These are phyloP conservation scores for Talaromyces stipitatus DNA, from an alignment of 495 filamentous ascomycete genomes.

Conservation along the genomic window DNA sequence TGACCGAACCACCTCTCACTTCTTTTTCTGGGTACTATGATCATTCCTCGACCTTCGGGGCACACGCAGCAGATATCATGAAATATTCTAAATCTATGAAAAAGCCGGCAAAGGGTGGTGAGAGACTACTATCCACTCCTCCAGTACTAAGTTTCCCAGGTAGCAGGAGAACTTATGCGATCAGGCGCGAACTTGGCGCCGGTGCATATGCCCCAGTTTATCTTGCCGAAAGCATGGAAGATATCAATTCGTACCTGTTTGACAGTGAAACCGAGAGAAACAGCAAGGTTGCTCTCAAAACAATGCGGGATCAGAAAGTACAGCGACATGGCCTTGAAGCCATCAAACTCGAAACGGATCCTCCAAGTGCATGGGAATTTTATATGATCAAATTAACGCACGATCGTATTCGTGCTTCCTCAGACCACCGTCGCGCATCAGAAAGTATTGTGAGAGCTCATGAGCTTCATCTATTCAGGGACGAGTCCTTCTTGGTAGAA, in stretches of 20 bases:
- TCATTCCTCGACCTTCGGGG: slow-evolving; percentile 47
- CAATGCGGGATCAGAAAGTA: neutral
- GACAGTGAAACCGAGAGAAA: slow-evolving; percentile 27
- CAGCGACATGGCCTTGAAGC: slow-evolving; percentile 61
- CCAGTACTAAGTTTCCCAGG: slow-evolving; percentile 63
- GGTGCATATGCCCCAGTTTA: slow-evolving; percentile 95
- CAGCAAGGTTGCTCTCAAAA: slow-evolving; percentile 8
- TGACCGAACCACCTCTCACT: slow-evolving; percentile 60
- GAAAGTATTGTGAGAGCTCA: slow-evolving; percentile 73
- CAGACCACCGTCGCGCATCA: slow-evolving; percentile 44
- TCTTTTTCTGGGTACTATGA: slow-evolving; percentile 73
- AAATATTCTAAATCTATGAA: slow-evolving; percentile 63
- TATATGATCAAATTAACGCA: slow-evolving; percentile 84
- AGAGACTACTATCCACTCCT: slow-evolving; percentile 45
- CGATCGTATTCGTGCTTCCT: slow-evolving; percentile 52
- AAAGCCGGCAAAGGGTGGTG: slow-evolving; percentile 51
- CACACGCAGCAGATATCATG: slow-evolving; percentile 63
- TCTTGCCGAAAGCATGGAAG: slow-evolving; percentile 65
- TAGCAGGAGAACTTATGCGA: slow-evolving; percentile 52
- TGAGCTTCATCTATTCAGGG: slow-evolving; percentile 79
- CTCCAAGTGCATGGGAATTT: slow-evolving; percentile 89
- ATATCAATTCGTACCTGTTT: slow-evolving; percentile 25
- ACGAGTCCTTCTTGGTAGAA: slow-evolving; percentile 81
- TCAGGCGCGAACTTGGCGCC: slow-evolving; percentile 83
- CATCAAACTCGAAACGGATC: slow-evolving; percentile 80